Percentiles rank a stretch among this genome's conserved stretches.
Evolutionary conservation across 352 stramenopile genomes (phyloP).

Genomic region (Phytophthora fragariae): DNA sequence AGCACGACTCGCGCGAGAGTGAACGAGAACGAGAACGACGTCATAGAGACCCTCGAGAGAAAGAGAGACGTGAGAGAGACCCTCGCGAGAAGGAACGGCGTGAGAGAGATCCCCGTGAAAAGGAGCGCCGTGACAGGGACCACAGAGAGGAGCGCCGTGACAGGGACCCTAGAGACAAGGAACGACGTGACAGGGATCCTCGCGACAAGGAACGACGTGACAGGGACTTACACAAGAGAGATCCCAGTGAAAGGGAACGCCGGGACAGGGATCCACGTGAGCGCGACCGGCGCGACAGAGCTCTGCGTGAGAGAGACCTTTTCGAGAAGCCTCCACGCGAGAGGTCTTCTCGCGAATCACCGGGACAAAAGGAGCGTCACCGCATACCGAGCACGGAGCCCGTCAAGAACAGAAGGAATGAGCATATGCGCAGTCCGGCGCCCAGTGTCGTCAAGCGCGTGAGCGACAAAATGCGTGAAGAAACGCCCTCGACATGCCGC

Average conservation of each 20-base stretch:
- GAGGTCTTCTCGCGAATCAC: constrained; percentile 24
- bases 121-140: constrained; percentile 15
- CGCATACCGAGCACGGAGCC: constrained; percentile 16
- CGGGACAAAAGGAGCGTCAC: constrained; percentile 28
- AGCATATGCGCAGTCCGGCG: constrained; percentile 27
- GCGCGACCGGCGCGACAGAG: constrained; percentile 10
- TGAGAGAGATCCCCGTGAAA: constrained; percentile 12
- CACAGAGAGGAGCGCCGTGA: constrained; percentile 1
- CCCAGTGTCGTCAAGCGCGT: constrained; percentile 21
- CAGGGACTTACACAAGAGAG: constrained; percentile 2
- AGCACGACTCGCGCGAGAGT: not conserved
- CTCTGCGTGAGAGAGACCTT: constrained; percentile 35
- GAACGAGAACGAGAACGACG: constrained; percentile 2
- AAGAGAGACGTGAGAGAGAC: constrained; percentile 8
- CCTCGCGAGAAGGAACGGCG: constrained; percentile 15
- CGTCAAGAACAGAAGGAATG: constrained; percentile 22
- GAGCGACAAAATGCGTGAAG: constrained; percentile 25
- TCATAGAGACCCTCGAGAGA: not conserved
- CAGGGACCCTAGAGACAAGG: constrained; percentile 10
- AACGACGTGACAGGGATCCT: constrained; percentile 12
- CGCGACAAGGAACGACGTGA: constrained; percentile 19
- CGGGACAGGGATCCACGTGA: constrained; percentile 9
- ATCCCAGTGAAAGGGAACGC: constrained; percentile 26
- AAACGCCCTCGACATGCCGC: constrained; percentile 42
- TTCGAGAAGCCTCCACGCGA: constrained; percentile 20